Evolutionary conservation across 2,329 filamentous ascomycete genomes (phyloP).

Genomic region (Exophiala oligosperma): DNA sequence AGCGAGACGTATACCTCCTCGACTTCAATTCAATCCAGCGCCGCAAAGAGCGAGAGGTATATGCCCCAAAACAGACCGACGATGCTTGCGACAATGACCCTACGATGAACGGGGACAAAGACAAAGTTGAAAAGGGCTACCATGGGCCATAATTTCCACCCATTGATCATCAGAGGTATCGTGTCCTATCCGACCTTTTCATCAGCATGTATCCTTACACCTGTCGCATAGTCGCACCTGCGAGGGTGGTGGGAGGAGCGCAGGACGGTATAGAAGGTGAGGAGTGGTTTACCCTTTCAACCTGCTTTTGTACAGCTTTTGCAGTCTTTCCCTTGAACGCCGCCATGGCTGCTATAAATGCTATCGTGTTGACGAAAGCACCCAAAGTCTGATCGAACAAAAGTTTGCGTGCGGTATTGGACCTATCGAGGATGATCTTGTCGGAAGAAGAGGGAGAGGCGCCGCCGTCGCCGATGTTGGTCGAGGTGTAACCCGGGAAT

Average conservation of each 20-base stretch:
- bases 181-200: conserved; percentile 33
- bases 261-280: not conserved
- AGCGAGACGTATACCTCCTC: too few species aligned
- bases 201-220: conserved; percentile 1
- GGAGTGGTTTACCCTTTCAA: conserved; percentile 32
- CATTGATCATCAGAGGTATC: conserved; percentile 38
- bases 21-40: not conserved
- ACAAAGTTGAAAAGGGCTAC: conserved; percentile 42
- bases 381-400: conserved; percentile 60
- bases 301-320: conserved; percentile 35
- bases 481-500: conserved; percentile 60
- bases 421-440: conserved; percentile 36
- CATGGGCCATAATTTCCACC: conserved; percentile 43
- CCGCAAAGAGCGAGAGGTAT: not conserved
- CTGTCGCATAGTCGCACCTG: not conserved
- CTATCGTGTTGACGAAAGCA: conserved; percentile 55
- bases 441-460: not conserved
- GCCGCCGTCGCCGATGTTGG: not conserved
- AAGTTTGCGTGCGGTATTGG: conserved; percentile 58
- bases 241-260: too few species aligned
- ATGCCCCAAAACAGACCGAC: conserved; percentile 4
- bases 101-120: conserved; percentile 37
- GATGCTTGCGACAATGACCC: conserved; percentile 37
- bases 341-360: conserved; percentile 58
- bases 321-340: conserved; percentile 43